Evolutionary conservation across 768 basidiomycete genomes (phyloP).

Genomic region (Pholiota microspora): DNA sequence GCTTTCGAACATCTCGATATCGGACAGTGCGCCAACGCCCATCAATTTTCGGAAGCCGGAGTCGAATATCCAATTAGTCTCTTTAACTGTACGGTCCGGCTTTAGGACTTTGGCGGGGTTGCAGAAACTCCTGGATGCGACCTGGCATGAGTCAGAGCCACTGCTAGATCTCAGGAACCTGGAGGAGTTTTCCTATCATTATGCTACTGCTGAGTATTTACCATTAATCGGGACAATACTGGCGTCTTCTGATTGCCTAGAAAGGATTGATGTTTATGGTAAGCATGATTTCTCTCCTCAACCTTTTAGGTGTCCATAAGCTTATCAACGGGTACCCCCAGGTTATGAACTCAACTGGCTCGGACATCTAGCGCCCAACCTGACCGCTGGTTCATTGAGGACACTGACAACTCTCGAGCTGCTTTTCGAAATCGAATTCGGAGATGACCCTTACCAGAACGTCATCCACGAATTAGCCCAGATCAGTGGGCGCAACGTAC

Average conservation of each 20-base stretch:
- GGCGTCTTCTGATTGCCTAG: not conserved
- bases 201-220: not conserved
- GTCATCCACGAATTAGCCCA: not conserved
- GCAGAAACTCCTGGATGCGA: not conserved
- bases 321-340: not conserved
- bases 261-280: not conserved
- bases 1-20: not conserved
- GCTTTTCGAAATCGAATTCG: not conserved
- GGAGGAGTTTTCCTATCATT: conserved; percentile 1
- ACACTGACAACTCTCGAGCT: not conserved
- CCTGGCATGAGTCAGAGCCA: not conserved
- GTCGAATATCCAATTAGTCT: conserved; percentile 2
- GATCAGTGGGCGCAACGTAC: not conserved
- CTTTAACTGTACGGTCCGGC: not conserved
- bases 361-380: not conserved
- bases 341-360: not conserved
- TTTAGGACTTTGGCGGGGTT: conserved; percentile 2
- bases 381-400: not conserved
- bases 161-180: conserved; percentile 6
- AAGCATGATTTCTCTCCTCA: not conserved
- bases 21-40: not conserved
- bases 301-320: not conserved
- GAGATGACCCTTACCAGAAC: conserved; percentile 5
- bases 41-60: not conserved
- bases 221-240: not conserved